A percentile compares a stretch with the other conserved stretches of the same genome.
Conservation (phyloP, 2,329 filamentous ascomycete genomes). For the Colletotrichum incanum region DNA sequence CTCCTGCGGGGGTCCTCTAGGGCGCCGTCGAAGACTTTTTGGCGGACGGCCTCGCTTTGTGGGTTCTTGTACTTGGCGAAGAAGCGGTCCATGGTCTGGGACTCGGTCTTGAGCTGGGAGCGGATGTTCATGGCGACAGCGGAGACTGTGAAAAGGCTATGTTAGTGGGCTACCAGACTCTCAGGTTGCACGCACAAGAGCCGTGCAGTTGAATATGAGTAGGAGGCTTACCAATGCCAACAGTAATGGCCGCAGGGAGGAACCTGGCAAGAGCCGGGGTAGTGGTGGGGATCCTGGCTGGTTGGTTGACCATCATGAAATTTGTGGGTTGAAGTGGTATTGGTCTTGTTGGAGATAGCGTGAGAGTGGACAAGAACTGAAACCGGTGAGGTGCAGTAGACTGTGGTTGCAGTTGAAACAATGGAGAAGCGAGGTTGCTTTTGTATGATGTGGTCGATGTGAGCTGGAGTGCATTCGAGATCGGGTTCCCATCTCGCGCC, state of each 20-base stretch:
- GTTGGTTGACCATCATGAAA: constrained; percentile 38
- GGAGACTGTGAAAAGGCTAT: constrained; percentile 22
- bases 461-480: constrained; percentile 35
- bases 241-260: constrained; percentile 34
- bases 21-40: constrained; percentile 52
- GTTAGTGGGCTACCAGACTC: constrained; percentile 9
- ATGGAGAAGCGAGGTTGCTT: constrained; percentile 20
- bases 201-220: neutral
- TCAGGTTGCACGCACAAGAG: too few relatives aligned
- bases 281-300: constrained; percentile 31
- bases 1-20: constrained; percentile 53
- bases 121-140: constrained; percentile 53
- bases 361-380: neutral
- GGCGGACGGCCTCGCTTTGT: constrained; percentile 54
- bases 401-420: constrained; percentile 14
- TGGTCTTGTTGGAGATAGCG: neutral
- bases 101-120: constrained; percentile 52
- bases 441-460: constrained; percentile 32
- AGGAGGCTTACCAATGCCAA: constrained; percentile 28
- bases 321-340: constrained; percentile 17
- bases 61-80: constrained; percentile 57
- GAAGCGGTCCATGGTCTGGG: constrained; percentile 55
- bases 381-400: constrained; percentile 1
- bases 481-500: neutral
- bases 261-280: constrained; percentile 34